Base-by-base conservation (phyloP, 1,284 basidiomycete genomes). In the Trichosporon faecale region DNA sequence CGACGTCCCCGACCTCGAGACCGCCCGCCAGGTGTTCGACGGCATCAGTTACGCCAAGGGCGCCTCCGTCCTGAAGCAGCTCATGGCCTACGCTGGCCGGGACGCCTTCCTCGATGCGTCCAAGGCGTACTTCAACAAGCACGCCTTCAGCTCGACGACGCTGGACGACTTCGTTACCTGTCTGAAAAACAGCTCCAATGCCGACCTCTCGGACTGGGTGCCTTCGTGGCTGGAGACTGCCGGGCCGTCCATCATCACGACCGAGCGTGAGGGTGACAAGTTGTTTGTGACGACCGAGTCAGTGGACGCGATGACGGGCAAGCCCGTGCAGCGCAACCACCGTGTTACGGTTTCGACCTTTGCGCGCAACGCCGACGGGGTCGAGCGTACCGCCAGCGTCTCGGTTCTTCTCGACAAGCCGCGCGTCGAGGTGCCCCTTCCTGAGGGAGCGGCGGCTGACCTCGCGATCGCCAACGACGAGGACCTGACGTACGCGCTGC, bases 381-480 rank as follows among this genome's bases (percentile, higher is more conserved):
- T 66, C 2, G 46, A 69, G 55, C 65, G 68, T 25, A 69, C 68
- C 21, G 64, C 68, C 21, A 66, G 23, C 9, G 68, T 69, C 14
- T 69, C 68, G 0, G 57, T 69, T 0, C 65, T 69, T 2, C 64
- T 69, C 31, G 68, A 69, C 60, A n/a, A 12, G 9, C 65, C 68
- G 5, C 55, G 57, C 14, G 68, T 69, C 57, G 31, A 66, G 57
- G 65, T 69, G 18, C 65, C 68, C 16, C 65, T 69, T 7, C 57
- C 55, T 6, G 44, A 12, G 9, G 65, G 65, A 9, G 64, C 68
- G 3, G 31, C 11, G 16, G 65, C 29, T 23, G 68, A 69, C 65
- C 57, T 69, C 29, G 68, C 40, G 7, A 63, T 69, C 46, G 68
- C 68, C 44, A 69, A 69, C 68, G 68, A 69, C 65, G 68, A 69